A percentile compares a stretch with the other conserved stretches of the same genome.
Conservation (phyloP, 805 yeast species). For the Priceomyces haplophilus region DNA sequence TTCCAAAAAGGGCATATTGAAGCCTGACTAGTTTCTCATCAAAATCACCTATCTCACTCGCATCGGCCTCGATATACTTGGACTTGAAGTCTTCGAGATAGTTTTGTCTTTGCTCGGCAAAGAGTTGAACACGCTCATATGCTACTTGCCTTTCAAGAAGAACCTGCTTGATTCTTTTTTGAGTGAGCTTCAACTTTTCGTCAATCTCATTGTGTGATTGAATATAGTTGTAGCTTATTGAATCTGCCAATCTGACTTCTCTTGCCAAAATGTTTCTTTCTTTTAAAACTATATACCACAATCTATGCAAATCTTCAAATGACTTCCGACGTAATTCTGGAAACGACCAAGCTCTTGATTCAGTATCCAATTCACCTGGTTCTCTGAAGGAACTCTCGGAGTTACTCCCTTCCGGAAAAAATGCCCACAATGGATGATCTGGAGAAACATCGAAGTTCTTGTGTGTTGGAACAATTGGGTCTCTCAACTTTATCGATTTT, state of each 20-base stretch:
- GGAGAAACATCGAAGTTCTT: conserved; percentile 69
- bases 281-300: conserved; percentile 85
- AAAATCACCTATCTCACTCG: conserved; percentile 52
- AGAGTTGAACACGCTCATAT: conserved; percentile 54
- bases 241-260: conserved; percentile 60
- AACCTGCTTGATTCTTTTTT: conserved; percentile 72
- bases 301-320: conserved; percentile 84
- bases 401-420: conserved; percentile 56
- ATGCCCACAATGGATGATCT: conserved; percentile 94
- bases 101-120: conserved; percentile 41
- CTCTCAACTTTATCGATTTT: conserved; percentile 53
- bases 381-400: conserved; percentile 56
- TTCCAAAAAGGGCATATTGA: conserved; percentile 82
- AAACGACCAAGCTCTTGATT: conserved; percentile 79
- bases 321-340: conserved; percentile 88
- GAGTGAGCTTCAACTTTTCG: conserved; percentile 33
- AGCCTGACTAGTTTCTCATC: conserved; percentile 73
- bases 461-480: conserved; percentile 83
- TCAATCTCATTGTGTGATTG: conserved; percentile 41
- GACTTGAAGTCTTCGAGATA: conserved; percentile 57
- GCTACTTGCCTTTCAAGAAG: conserved; percentile 81
- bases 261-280: conserved; percentile 79
- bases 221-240: conserved; percentile 18
- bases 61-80: conserved; percentile 53
- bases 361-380: conserved; percentile 47